phyloP scores from a whole-genome alignment of 2,329 filamentous ascomycete genomes.

The Penicillium digitatum region DNA sequence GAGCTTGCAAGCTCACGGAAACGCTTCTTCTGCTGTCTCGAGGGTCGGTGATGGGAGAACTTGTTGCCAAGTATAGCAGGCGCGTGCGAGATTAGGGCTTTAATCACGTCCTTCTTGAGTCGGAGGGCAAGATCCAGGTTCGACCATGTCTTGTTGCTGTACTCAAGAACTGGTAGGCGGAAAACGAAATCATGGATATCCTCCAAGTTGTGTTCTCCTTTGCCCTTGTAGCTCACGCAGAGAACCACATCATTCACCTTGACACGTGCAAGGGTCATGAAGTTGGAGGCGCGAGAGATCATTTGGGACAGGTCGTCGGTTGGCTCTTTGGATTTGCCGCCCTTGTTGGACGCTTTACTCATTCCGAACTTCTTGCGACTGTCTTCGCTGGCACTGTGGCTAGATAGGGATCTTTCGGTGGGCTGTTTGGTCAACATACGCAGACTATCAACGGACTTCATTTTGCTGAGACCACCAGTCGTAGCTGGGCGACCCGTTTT shows the following conservation, averaged over 20 bases:
- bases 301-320: constrained; percentile 94
- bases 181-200: constrained; percentile 98
- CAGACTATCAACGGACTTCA: constrained; percentile 43
- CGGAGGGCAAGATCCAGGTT: constrained; percentile 91
- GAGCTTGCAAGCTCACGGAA: constrained; percentile 80
- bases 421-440: constrained; percentile 34
- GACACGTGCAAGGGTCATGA: constrained; percentile 95
- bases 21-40: constrained; percentile 70
- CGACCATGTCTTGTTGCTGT: constrained; percentile 98
- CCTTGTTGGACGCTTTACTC: constrained; percentile 44
- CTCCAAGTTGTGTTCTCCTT: constrained; percentile 89
- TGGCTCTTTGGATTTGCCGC: constrained; percentile 58
- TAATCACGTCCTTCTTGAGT: constrained; percentile 90
- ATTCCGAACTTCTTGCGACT: constrained; percentile 49
- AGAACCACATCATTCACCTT: constrained; percentile 93
- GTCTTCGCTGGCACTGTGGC: constrained; percentile 33
- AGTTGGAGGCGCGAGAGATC: constrained; percentile 91
- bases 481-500: constrained; percentile 32
- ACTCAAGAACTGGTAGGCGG: constrained; percentile 87
- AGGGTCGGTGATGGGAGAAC: constrained; percentile 82
- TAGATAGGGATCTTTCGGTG: constrained; percentile 38
- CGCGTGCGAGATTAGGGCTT: constrained; percentile 89
- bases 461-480: constrained; percentile 35
- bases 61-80: constrained; percentile 98
- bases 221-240: constrained; percentile 94